Evolutionary conservation across 192 early-diverging fungal genomes (phyloP).

Genomic region (Backusella tarrabulga): DNA sequence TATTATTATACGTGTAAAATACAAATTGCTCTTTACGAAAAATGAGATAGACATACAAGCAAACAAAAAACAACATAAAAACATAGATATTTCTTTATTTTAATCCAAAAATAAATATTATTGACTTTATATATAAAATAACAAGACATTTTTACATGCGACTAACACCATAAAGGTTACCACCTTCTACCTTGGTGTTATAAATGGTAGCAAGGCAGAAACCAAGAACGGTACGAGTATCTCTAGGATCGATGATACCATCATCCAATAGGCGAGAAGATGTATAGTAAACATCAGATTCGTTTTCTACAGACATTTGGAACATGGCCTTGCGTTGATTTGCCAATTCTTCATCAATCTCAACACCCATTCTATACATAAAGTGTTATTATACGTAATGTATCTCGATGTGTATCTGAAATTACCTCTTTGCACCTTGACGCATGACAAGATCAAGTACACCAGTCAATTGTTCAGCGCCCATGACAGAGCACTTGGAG

Average conservation of each 20-base stretch:
- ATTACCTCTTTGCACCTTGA: slow-evolving; percentile 55
- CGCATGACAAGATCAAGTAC: slow-evolving; percentile 69
- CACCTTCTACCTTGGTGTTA: slow-evolving; percentile 55
- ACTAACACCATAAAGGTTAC: slow-evolving; percentile 59
- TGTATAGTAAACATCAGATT: slow-evolving; percentile 64
- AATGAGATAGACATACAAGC: not conserved
- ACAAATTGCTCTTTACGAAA: not conserved
- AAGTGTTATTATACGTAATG: not conserved
- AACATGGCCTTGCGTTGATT: slow-evolving; percentile 45
- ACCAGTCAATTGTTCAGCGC: slow-evolving; percentile 64
- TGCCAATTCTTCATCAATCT: slow-evolving; percentile 54
- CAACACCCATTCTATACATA: slow-evolving; percentile 39
- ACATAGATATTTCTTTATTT: slow-evolving; percentile 1
- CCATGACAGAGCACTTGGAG: slow-evolving; percentile 67
- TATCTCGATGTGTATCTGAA: not conserved
- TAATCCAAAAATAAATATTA: not conserved
- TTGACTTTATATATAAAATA: not conserved
- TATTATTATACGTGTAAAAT: not conserved
- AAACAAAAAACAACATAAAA: not conserved
- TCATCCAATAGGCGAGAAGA: slow-evolving; percentile 58
- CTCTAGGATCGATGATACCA: slow-evolving; percentile 61
- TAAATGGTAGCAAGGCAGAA: slow-evolving; percentile 59
- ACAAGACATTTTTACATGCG: slow-evolving; percentile 47
- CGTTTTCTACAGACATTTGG: slow-evolving; percentile 51
- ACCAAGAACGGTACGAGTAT: slow-evolving; percentile 57